Conservation (phyloP, 73 alveolate genomes). For the Tetrahymena thermophila region DNA sequence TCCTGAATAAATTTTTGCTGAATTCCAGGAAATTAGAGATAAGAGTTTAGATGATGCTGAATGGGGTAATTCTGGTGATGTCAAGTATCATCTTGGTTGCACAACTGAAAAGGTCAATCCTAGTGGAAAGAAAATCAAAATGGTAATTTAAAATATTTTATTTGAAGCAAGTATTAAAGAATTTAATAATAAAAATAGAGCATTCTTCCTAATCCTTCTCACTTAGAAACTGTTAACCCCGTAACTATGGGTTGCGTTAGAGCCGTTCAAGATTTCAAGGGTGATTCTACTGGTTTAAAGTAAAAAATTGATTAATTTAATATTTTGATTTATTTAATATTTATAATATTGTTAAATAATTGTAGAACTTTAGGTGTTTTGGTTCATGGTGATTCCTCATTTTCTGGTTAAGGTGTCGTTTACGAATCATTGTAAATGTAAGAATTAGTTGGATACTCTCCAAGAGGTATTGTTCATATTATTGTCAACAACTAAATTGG, state of each 20-base stretch:
- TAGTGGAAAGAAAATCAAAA: slow-evolving; percentile 24
- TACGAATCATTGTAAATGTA: slow-evolving; percentile 86
- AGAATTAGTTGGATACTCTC: slow-evolving; percentile 67
- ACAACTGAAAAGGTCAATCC: slow-evolving; percentile 50
- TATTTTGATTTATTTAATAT: background rate
- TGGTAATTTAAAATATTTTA: background rate
- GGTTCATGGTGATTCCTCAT: slow-evolving; percentile 94
- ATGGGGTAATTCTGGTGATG: slow-evolving; percentile 71
- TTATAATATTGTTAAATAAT: background rate
- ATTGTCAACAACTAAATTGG: slow-evolving; percentile 92
- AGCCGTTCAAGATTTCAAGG: slow-evolving; percentile 68
- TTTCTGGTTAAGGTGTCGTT: slow-evolving; percentile 97
- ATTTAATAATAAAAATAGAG: slow-evolving; percentile 2
- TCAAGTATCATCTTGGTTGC: slow-evolving; percentile 69
- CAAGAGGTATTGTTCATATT: slow-evolving; percentile 87
- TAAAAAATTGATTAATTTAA: background rate
- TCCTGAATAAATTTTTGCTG: slow-evolving; percentile 58
- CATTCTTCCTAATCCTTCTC: slow-evolving; percentile 95
- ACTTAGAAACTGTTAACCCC: slow-evolving; percentile 89
- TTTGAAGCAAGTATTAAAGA: background rate
- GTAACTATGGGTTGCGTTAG: slow-evolving; percentile 85
- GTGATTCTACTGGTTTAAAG: background rate
- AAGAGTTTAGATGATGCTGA: slow-evolving; percentile 40
- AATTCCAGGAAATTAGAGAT: slow-evolving; percentile 22
- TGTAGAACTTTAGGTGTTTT: slow-evolving; percentile 48